A percentile compares a stretch with the other conserved stretches of the same genome.
Conservation (phyloP, 768 basidiomycete species). For the Suillus discolor region DNA sequence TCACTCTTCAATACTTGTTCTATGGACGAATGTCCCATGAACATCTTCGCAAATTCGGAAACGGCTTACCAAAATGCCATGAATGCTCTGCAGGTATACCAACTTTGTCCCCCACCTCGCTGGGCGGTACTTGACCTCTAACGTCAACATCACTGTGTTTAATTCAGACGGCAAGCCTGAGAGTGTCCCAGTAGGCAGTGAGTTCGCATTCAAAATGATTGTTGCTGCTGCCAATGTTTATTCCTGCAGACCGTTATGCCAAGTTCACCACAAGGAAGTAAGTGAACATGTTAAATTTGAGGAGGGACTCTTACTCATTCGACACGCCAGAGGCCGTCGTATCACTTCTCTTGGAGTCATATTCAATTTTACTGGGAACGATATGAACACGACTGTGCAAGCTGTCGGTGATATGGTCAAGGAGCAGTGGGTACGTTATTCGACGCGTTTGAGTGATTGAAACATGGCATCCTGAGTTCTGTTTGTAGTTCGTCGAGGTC, state of each 20-base stretch:
- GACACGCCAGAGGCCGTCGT: constrained; percentile 51
- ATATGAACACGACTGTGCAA: constrained; percentile 73
- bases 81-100: constrained; percentile 43
- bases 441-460: too few species aligned
- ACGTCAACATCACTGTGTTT: constrained; percentile 79
- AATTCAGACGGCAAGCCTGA: constrained; percentile 38
- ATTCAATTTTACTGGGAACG: constrained; percentile 75
- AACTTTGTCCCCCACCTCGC: constrained; percentile 68
- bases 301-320: not conserved
- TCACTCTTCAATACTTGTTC: not conserved
- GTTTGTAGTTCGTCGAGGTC: constrained; percentile 67
- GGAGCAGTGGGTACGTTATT: constrained; percentile 64
- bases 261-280: constrained; percentile 80
- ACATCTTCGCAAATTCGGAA: not conserved
- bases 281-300: constrained; percentile 18
- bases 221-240: constrained; percentile 29
- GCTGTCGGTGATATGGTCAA: constrained; percentile 73
- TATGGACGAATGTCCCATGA: not conserved
- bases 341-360: constrained; percentile 84
- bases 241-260: constrained; percentile 51
- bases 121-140: constrained; percentile 81
- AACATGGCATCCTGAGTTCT: not conserved
- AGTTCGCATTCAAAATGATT: constrained; percentile 13
- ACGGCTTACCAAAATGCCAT: not conserved
- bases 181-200: constrained; percentile 49